Base-by-base conservation (phyloP, 192 early-diverging fungal genomes). In the Phlyctochytrium arcticum region DNA sequence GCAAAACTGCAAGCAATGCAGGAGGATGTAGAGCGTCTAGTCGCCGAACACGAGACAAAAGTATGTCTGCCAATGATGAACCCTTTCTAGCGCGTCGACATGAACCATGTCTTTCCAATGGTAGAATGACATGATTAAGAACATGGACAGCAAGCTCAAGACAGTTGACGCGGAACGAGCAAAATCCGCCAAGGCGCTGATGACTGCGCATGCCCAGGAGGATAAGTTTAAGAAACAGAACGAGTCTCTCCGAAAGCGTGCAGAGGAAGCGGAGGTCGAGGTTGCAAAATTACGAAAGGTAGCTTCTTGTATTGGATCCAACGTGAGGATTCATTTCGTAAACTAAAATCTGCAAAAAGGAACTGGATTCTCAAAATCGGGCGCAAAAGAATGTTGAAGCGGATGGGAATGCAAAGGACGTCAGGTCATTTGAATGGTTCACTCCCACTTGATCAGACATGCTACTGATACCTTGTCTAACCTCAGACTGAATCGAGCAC, bases 1-100 rank as follows among this genome's bases (percentile, higher is more conserved):
- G 78, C 83, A 12, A 81, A 78, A 36, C 49, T 85, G 12, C 60
- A 62, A 24, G 76, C 77, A n/a, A 32, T 85, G 36, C 71, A 85
- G 63, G 53, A 79, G 53, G 81, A 85, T 33, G 57, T 85, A 50
- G 71, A 75, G 21, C 69, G 71, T 51, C 39, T 83, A 0, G 61
- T 76, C 39, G 21, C 10, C 17, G 69, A 74, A 36, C 54, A 58
- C 15, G 39, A 68, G 21, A 33, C 23, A 6, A 76, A 75, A 60
- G 70, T 68, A 35, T 1, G 21, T 44, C 0, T 44, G 39, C 1
- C 21, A 44, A 12, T n/a, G 12, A 44, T 44, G 12, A 19, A n/a
- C 21, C 2, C 21, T 19, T 44, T 12, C 1, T 19, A 44, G 21
- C 2, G 39, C 39, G n/a, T n/a, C n/a, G n/a, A n/a, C n/a, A n/a